Evolutionary conservation across 1,139 yeast genomes (phyloP), one percentile per base, ranked within the genome.

Genomic region (Pichia sp.): DNA sequence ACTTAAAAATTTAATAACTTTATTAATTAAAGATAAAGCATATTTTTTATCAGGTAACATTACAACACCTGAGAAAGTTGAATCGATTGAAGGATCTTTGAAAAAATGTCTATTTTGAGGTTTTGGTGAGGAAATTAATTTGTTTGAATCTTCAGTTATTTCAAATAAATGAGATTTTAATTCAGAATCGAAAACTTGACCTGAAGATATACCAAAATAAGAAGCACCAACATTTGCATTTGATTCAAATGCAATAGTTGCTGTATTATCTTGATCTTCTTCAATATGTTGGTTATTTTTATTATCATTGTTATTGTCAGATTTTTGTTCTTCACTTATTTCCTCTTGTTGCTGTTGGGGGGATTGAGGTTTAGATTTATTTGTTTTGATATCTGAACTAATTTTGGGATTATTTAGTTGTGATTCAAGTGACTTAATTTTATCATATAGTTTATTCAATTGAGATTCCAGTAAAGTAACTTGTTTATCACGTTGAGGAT

Each of bases 401-500:
- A n/a, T n/a, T n/a, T n/a, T n/a, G n/a, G n/a, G 10, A 22, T 32
- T 22, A 12, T 36, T 15, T 22, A 45, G 26, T 28, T 43, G 36
- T 3, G 35, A 18, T 47, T 69, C 72, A 38, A 68, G 54, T 24
- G 55, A 55, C 32, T 53, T 56, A 10, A 71, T 64, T 30, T 62
- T 56, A 33, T 60, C 63, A 46, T 68, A 67, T 12, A 72, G 55
- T 33, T 58, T 56, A 41, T 68, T 57, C 39, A 72, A 54, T 35
- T 72, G 77, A 35, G 72, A 66, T 52, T 71, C 75, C 67, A 69
- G 63, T 26, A 72, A 61, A 24, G 71, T 69, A 22, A 72, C 67
- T 48, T 71, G 68, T 34, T 75, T 58, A 48, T 71, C 74, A 35
- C 69, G 59, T 6, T 58, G 55, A 1, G 75, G 75, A 48, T 71